Evolutionary conservation across 2,329 filamentous ascomycete species (phyloP), one percentile per base, ranked within the genome.

Genomic region (Clonostachys chloroleuca): DNA sequence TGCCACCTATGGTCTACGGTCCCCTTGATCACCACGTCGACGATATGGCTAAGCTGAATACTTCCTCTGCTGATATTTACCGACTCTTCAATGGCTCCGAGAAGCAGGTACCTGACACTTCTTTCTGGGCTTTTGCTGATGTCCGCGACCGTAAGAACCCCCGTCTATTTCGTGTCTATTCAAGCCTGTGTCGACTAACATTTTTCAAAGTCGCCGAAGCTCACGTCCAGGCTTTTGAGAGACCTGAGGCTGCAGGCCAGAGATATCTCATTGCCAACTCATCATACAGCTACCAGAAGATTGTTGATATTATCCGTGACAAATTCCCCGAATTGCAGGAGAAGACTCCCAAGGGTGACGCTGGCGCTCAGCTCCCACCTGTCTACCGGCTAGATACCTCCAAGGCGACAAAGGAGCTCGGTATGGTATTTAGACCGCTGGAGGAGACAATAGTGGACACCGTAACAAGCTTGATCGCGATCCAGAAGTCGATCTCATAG

Each of bases 1-100:
- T 80, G 57, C 78, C 80, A 45, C 83, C 83, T 0, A 70, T 80
- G 47, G 80, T 83, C 0, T 77, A 86, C 39, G 84, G 84, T 0
- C 83, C 84, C 0, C 24, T 30, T 10, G 24, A 30, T 30, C 24
- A 30, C 24, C 65, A 86, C 8, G 42, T 51, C 4, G 45, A n/a
- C 18, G 44, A 49, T 16, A 34, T 53, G n/a, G 47, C 41, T 6
- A 40, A 43, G 16, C 44, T 58, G 10, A 54, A 50, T 33, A 51
- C 52, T 33, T 58, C 56, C 2, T 34, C 51, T 4, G 51, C 50
- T 5, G 40, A 50, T 6, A 34, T 59, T 5, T 52, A 50, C 49
- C 45, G 45, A 8, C 47, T 58, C 2, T n/a, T 49, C 3, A 51
- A 34, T 1, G 24, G 24, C 8, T 30, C 24, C 9, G 56, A 54